Evolutionary conservation across 305 asterid genomes (phyloP).

Genomic region (Lippia alba): DNA sequence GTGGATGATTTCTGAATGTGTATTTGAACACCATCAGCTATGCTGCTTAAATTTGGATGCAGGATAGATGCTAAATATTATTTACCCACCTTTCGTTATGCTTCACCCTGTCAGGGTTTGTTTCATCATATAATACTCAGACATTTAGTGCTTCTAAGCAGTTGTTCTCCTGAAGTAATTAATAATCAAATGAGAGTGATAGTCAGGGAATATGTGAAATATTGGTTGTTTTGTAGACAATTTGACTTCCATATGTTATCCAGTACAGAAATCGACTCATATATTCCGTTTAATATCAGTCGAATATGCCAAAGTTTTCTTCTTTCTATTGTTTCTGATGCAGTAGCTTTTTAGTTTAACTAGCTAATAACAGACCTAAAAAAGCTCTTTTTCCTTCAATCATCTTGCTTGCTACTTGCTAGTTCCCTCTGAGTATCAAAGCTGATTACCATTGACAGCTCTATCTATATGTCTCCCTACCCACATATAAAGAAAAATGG

Average conservation of each 20-base stretch:
- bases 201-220: background rate
- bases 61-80: too few species aligned
- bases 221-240: background rate
- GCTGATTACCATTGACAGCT: background rate
- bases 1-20: too few species aligned
- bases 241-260: conserved; percentile 19
- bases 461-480: background rate
- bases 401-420: background rate
- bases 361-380: background rate
- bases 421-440: background rate
- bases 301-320: background rate
- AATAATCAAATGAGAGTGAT: background rate
- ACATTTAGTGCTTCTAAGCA: background rate
- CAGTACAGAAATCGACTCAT: background rate
- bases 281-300: background rate
- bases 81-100: too few species aligned
- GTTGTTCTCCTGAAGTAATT: background rate
- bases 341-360: background rate
- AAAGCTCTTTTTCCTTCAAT: background rate
- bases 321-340: background rate
- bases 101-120: too few species aligned
- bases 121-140: conserved; percentile 4
- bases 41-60: too few species aligned
- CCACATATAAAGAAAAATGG: conserved; percentile 5
- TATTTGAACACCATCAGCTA: too few species aligned